These are phyloP conservation scores for Crithidia acanthocephali DNA, from an alignment of 208 protist genomes.

Conservation along the genomic window DNA sequence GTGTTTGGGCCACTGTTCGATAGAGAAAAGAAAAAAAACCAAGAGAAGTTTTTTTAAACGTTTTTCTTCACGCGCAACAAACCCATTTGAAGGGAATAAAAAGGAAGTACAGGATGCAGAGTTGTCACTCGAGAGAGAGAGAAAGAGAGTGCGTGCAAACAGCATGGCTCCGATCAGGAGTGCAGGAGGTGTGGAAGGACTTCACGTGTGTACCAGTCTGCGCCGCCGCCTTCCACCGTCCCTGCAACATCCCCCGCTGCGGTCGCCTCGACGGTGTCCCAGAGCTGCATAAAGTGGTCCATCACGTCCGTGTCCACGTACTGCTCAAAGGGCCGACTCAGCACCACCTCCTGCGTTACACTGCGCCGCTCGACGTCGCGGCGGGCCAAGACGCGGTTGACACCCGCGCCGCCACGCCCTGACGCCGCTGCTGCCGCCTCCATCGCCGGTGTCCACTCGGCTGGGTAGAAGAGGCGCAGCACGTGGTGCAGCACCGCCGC, in stretches of 20 bases:
- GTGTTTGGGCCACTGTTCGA: too few species aligned
- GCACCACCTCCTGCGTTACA: slow-evolving; percentile 55
- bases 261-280: slow-evolving; percentile 12
- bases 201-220: slow-evolving; percentile 42
- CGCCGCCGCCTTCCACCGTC: slow-evolving; percentile 20
- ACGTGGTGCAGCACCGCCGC: slow-evolving; percentile 57
- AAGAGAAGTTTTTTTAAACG: too few species aligned
- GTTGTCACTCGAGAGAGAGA: too few species aligned
- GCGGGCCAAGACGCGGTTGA: slow-evolving; percentile 46
- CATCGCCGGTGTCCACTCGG: slow-evolving; percentile 47
- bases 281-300: slow-evolving; percentile 45
- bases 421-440: background rate
- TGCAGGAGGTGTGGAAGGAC: slow-evolving; percentile 43
- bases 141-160: too few species aligned
- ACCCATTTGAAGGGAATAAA: too few species aligned
- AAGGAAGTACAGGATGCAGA: too few species aligned
- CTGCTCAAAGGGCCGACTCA: slow-evolving; percentile 65
- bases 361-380: slow-evolving; percentile 55
- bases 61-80: too few species aligned
- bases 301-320: slow-evolving; percentile 53
- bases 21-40: too few species aligned
- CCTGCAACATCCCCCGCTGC: slow-evolving; percentile 11
- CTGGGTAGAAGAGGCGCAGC: slow-evolving; percentile 55
- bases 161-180: background rate
- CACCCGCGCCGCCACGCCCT: background rate